These are phyloP conservation scores for Lomentospora prolificans DNA, from an alignment of 2,329 filamentous ascomycete genomes.

Conservation along the genomic window DNA sequence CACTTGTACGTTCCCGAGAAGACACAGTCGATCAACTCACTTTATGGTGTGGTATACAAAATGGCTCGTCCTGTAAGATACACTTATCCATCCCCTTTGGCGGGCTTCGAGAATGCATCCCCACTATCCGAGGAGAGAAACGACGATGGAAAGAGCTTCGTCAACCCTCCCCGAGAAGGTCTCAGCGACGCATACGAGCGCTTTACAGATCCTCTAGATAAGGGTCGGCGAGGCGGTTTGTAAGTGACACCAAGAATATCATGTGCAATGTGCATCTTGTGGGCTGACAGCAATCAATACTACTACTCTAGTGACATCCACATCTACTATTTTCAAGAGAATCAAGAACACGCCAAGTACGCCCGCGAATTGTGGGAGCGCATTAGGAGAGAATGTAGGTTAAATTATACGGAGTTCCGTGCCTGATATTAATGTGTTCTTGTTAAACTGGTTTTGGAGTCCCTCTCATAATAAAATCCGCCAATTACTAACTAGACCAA, in stretches of 20 bases:
- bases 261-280: background rate
- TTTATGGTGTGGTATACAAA: background rate
- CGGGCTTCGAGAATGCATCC: constrained; percentile 46
- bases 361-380: constrained; percentile 67
- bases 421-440: too few relatives aligned
- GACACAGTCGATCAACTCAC: background rate
- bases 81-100: constrained; percentile 45
- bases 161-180: constrained; percentile 52
- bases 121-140: constrained; percentile 48
- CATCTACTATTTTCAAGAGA: constrained; percentile 67
- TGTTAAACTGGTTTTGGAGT: too few relatives aligned
- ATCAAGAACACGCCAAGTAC: constrained; percentile 52
- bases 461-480: too few relatives aligned
- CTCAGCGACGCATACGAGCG: constrained; percentile 59
- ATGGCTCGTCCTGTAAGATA: constrained; percentile 33
- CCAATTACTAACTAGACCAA: constrained; percentile 29
- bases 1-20: too few relatives aligned
- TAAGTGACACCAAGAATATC: constrained; percentile 25
- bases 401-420: too few relatives aligned
- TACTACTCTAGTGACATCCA: constrained; percentile 56
- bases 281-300: background rate
- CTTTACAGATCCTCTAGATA: constrained; percentile 60
- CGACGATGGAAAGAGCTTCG: constrained; percentile 68
- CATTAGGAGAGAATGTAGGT: constrained; percentile 67
- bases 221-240: constrained; percentile 62